Evolutionary conservation across 331 rosid species (phyloP), one percentile per base, ranked within the genome.

Genomic region (Malus hybrid): DNA sequence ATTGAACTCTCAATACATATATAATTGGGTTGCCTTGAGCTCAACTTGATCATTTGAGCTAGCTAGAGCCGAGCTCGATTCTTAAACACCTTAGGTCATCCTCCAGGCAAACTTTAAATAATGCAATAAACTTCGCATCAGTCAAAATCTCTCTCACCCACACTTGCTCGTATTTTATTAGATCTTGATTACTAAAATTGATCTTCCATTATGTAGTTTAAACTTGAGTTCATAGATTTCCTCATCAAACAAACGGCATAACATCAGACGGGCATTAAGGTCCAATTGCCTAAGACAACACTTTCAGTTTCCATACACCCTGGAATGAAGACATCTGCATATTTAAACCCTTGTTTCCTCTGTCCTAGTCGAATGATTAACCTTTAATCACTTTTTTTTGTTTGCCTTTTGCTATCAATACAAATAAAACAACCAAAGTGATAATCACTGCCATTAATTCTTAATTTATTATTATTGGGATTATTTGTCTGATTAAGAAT

Each of bases 261-360:
- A 3, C 12, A 65, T 18, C 54, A 57, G 44, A 27, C 32, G 10
- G 64, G 62, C 54, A 28, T 28, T 56, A 57, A 69, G 71, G 4
- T 62, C 71, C 70, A 81, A 72, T 18, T 4, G 65, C 67, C 39
- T 6, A 36, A 22, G 86, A 71, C 79, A 81, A 67, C 18, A 36
- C 20, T 28, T 42, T 34, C 73, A 20, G 46, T 44, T 73, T 80
- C 85, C 88, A 79, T 77, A 79, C 79, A 55, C 69, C 71, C 7
- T 34, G 92, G 85, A 74, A 81, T 71, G 82, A 72, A 67, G 64
- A 39, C 46, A 39, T 39, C 46, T 9, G 46, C 46, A 39, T 39
- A 73, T 18, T 33, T 32, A 48, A 39, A 14, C 63, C 65, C 66
- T 6, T 20, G 28, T 66, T 72, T 65, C 61, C 57, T 78, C 76